Evolutionary conservation across 2,329 filamentous ascomycete species (phyloP).

Genomic region (Allantophomopsis lycopodina): DNA sequence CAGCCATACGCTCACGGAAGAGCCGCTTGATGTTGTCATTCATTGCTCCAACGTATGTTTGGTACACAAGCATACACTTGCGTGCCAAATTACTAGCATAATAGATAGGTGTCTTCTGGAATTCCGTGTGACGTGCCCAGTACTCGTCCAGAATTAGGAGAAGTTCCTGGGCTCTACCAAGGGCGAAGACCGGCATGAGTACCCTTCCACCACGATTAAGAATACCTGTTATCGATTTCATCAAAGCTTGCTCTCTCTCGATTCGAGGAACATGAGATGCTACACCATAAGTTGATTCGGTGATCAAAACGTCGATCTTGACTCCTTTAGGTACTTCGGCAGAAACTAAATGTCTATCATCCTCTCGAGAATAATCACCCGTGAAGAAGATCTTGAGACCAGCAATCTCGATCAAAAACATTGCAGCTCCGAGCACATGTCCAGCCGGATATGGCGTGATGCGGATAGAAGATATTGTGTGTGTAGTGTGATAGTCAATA

Average conservation of each 20-base stretch:
- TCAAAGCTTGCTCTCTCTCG: constrained; percentile 83
- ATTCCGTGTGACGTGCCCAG: constrained; percentile 81
- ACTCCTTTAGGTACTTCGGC: constrained; percentile 79
- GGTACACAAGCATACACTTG: constrained; percentile 97
- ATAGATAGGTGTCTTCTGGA: constrained; percentile 87
- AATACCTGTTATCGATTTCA: constrained; percentile 89
- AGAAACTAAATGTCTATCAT: constrained; percentile 89
- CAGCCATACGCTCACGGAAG: constrained; percentile 86
- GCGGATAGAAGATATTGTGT: constrained; percentile 89
- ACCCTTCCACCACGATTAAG: constrained; percentile 86
- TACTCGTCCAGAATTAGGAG: constrained; percentile 94
- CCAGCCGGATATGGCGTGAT: constrained; percentile 96
- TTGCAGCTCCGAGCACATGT: constrained; percentile 94
- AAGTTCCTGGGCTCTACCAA: constrained; percentile 87
- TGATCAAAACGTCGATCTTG: constrained; percentile 93
- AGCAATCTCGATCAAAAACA: constrained; percentile 96
- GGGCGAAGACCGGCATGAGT: constrained; percentile 87
- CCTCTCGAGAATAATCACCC: constrained; percentile 91
- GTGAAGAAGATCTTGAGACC: constrained; percentile 96
- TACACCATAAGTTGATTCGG: constrained; percentile 93
- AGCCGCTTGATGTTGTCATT: constrained; percentile 97
- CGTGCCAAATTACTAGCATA: constrained; percentile 91
- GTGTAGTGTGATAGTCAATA: constrained; percentile 96
- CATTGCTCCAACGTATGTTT: constrained; percentile 97
- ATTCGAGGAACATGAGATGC: constrained; percentile 83